Evolutionary conservation across 345 rosid genomes (phyloP).

Genomic region (Corchorus olitorius): DNA sequence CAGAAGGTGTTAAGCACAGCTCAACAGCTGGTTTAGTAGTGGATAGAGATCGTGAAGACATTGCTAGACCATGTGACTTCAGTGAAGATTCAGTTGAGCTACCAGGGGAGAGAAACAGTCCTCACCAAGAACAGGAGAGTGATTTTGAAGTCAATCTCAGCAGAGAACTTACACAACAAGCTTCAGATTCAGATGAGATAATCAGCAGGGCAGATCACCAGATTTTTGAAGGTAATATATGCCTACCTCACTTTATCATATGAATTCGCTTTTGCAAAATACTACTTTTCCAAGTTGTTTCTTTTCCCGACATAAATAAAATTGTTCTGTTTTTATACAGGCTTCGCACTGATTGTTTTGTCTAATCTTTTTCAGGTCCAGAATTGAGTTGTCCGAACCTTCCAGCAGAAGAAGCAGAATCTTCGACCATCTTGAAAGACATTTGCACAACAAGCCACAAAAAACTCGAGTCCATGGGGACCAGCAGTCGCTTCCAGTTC

Average conservation of each 20-base stretch:
- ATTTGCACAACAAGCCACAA: conserved; percentile 14
- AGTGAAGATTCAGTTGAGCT: conserved; percentile 24
- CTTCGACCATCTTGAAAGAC: conserved; percentile 20
- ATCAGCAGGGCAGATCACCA: conserved; percentile 7
- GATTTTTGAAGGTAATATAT: conserved; percentile 35
- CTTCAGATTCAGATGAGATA: conserved; percentile 28
- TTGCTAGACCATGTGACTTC: conserved; percentile 7
- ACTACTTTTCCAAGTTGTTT: neutral
- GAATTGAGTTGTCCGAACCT: conserved; percentile 16
- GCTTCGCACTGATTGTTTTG: conserved; percentile 5
- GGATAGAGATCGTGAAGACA: conserved; percentile 19
- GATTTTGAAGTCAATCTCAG: conserved; percentile 21
- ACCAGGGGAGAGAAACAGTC: conserved; percentile 16
- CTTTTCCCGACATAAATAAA: neutral
- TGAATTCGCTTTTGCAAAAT: no score
- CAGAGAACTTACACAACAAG: conserved; percentile 24
- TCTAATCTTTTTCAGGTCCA: conserved; percentile 30
- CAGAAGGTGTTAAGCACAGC: conserved; percentile 16
- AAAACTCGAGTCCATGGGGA: conserved; percentile 23
- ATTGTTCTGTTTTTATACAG: neutral
- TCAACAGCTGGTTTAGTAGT: conserved; percentile 15
- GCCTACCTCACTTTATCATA: neutral
- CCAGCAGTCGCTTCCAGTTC: conserved; percentile 8
- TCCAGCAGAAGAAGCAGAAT: conserved; percentile 20
- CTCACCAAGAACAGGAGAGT: conserved; percentile 33